Conservation (phyloP, 225 moss, liverwort and hornwort species). For the Sphagnum contortum region DNA sequence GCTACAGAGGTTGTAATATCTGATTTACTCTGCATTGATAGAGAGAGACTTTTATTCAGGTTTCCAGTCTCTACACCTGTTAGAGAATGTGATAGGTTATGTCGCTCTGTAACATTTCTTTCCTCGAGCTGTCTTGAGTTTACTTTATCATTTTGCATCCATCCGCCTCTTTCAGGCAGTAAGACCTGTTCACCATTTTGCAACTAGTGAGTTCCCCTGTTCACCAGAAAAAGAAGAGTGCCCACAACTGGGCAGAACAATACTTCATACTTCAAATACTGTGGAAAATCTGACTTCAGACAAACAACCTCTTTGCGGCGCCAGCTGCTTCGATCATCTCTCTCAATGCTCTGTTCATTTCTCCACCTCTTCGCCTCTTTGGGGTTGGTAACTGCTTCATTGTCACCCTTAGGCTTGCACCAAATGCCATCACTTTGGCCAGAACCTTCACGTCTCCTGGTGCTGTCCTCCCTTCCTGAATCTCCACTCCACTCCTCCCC, state of each 20-base stretch:
- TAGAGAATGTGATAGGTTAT: no score
- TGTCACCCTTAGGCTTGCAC: constrained; percentile 33
- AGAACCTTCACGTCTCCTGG: constrained; percentile 29
- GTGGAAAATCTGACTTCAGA: background rate
- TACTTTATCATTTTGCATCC: constrained; percentile 1
- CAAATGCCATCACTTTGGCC: constrained; percentile 52
- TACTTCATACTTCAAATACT: no score
- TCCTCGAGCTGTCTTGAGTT: background rate
- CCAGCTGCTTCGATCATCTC: constrained; percentile 37
- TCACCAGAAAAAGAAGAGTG: no score
- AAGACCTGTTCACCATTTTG: background rate
- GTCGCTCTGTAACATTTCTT: background rate
- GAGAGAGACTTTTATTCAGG: background rate
- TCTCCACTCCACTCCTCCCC: constrained; percentile 25
- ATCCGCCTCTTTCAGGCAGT: constrained; percentile 1
- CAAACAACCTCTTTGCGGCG: constrained; percentile 4
- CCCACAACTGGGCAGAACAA: no score
- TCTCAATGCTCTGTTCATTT: constrained; percentile 13
- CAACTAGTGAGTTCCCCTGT: no score
- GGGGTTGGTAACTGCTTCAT: constrained; percentile 15
- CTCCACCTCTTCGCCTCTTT: constrained; percentile 46
- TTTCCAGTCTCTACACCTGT: background rate
- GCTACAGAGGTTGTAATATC: background rate
- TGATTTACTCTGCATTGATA: background rate
- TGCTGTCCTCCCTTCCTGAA: constrained; percentile 24